A percentile compares a stretch with the other conserved stretches of the same genome.
Evolutionary conservation across 306 rosid genomes (phyloP).

Genomic region (Ormosia emarginata): DNA sequence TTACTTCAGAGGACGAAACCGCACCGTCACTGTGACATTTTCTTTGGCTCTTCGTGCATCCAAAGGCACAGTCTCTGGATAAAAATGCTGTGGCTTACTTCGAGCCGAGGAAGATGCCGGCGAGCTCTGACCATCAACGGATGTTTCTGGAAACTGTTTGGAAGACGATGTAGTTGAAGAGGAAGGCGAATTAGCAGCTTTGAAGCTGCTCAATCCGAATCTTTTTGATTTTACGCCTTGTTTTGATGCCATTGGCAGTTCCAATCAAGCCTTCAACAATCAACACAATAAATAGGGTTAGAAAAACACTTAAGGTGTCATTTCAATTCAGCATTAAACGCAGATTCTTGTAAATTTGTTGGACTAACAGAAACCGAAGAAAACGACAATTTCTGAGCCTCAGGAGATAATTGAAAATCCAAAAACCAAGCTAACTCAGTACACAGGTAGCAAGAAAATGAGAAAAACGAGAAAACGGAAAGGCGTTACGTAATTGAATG

Average conservation of each 20-base stretch:
- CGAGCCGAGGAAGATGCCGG: constrained; percentile 91
- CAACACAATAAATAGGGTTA: constrained; percentile 10
- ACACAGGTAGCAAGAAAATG: background rate
- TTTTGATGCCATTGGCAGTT: constrained; percentile 67
- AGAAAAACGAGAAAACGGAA: background rate
- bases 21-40: constrained; percentile 94
- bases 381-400: background rate
- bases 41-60: constrained; percentile 62
- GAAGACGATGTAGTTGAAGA: constrained; percentile 90
- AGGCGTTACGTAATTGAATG: background rate
- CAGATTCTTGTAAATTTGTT: background rate
- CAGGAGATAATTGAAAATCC: background rate
- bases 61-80: constrained; percentile 49
- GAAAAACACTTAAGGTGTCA: background rate
- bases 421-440: background rate
- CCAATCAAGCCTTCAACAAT: constrained; percentile 47
- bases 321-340: constrained; percentile 1
- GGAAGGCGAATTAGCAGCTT: constrained; percentile 69
- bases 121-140: constrained; percentile 63
- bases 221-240: constrained; percentile 56
- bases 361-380: background rate
- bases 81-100: constrained; percentile 70
- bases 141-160: constrained; percentile 64
- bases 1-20: constrained; percentile 92
- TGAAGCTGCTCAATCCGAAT: constrained; percentile 38